Base-by-base conservation (phyloP, 495 filamentous ascomycete genomes). In the Corynascus novoguineensis region DNA sequence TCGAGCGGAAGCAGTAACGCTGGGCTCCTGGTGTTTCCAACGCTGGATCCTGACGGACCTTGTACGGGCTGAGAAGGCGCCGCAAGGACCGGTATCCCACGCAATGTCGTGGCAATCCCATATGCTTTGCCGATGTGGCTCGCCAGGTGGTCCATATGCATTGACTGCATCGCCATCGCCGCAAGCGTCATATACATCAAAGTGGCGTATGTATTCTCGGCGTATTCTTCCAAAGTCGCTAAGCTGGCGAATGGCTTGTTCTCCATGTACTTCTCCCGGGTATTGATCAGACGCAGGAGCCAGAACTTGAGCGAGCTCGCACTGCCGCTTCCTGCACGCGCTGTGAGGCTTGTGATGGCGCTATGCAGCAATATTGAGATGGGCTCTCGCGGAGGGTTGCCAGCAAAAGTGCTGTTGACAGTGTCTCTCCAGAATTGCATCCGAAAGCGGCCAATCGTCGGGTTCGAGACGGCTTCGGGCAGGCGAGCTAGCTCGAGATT, bases 341-440 rank as follows among this genome's bases (percentile, higher is more conserved):
- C 66, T 48, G 79, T 69, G 8, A 95, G 81, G 38, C 83, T 75
- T 4, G 73, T 69, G 40, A 93, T 78, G 32, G 86, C 88, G 45
- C 84, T 78, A 52, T 86, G 76, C 1, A 98, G 78, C 31, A 97
- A 76, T 47, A 95, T 81, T n/a, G 90, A 86, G 34, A 96, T 88
- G 24, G 93, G 93, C 66, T 97, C 89, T 63, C 92, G 89, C 0
- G 90, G 90, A 0, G 90, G 90, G 0, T 76, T 73, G 32, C 83
- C 83, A 5, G 84, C 75, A 31, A 95, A 84, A 3, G 85, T 82
- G 32, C 82, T 81, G n/a, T 82, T 79, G 28, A 97, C 71, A 22
- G 87, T 79, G 62, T 96, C 92, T 28, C 86, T 82, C 90, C 95
- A 97, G 78, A 96, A 97, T 71, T 96, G 89, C 62, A 95, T 86